Evolutionary conservation across 768 basidiomycete genomes (phyloP).

Genomic region (Hericium coralloides): DNA sequence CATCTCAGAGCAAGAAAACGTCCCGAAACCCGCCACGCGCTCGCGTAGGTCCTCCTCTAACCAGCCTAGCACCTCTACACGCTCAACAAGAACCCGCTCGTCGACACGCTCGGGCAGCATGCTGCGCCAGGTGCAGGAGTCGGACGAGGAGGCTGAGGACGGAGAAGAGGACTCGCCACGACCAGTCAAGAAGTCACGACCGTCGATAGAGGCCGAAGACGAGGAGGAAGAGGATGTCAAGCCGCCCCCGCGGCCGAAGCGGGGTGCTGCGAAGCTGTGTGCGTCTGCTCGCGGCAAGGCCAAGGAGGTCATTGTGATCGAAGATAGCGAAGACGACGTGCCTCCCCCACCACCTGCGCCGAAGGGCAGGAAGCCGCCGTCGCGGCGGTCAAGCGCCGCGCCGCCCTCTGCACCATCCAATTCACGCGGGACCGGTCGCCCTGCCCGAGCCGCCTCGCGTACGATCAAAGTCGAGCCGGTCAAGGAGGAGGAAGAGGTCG

Average conservation of each 20-base stretch:
- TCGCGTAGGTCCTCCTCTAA: slow-evolving; percentile 8
- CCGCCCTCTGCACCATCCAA: slow-evolving; percentile 1
- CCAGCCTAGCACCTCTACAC: not conserved
- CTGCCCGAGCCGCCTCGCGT: slow-evolving; percentile 6
- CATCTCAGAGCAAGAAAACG: slow-evolving; percentile 4
- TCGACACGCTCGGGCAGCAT: not conserved
- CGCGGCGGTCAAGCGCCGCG: not conserved
- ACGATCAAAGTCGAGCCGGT: slow-evolving; percentile 7
- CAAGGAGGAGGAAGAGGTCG: slow-evolving; percentile 5
- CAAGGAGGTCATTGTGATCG: not conserved
- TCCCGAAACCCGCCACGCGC: slow-evolving; percentile 2
- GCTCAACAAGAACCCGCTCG: not conserved
- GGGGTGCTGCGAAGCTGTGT: not conserved
- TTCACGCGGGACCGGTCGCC: slow-evolving; percentile 9
- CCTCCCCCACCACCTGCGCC: slow-evolving; percentile 1
- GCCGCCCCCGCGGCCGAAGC: not conserved
- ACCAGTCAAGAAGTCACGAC: slow-evolving; percentile 9
- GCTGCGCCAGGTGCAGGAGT: slow-evolving; percentile 1
- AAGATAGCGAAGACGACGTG: slow-evolving; percentile 2
- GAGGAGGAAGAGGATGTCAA: slow-evolving; percentile 12
- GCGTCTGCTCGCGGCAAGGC: not conserved
- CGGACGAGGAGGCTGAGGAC: slow-evolving; percentile 5
- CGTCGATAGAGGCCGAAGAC: slow-evolving; percentile 5
- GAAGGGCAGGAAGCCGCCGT: slow-evolving; percentile 2
- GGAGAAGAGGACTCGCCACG: slow-evolving; percentile 6